A percentile compares a stretch with the other conserved stretches of the same genome.
phyloP scores from a whole-genome alignment of 2,329 filamentous ascomycete genomes.

The Dothistroma septosporum region DNA sequence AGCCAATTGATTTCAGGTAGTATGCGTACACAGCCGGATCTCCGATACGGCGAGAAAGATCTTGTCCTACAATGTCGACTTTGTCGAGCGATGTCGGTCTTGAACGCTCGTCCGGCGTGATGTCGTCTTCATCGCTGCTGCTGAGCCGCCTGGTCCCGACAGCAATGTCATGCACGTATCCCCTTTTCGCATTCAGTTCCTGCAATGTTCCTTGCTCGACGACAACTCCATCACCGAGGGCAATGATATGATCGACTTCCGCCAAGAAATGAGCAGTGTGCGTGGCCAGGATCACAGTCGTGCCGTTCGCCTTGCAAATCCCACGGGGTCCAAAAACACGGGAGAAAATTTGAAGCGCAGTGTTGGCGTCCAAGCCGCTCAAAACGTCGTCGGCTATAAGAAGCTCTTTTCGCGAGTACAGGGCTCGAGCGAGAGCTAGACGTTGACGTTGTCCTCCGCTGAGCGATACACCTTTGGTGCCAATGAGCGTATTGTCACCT shows the following conservation, averaged over 20 bases:
- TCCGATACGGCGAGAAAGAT: slow-evolving; percentile 29
- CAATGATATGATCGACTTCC: slow-evolving; percentile 42
- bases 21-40: slow-evolving; percentile 41
- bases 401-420: slow-evolving; percentile 74
- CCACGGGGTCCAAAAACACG: slow-evolving; percentile 42
- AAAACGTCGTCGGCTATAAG: slow-evolving; percentile 81
- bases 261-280: slow-evolving; percentile 37
- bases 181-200: slow-evolving; percentile 16
- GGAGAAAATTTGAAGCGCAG: slow-evolving; percentile 42
- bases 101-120: background rate
- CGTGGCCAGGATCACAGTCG: slow-evolving; percentile 45
- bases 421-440: slow-evolving; percentile 70
- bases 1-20: slow-evolving; percentile 25
- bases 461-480: slow-evolving; percentile 78
- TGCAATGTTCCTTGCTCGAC: slow-evolving; percentile 37
- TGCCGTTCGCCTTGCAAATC: slow-evolving; percentile 37
- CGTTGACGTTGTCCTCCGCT: slow-evolving; percentile 82
- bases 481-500: slow-evolving; percentile 75
- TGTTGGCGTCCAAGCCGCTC: slow-evolving; percentile 62
- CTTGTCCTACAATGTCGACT: slow-evolving; percentile 13
- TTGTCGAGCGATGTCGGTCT: slow-evolving; percentile 8
- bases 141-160: background rate
- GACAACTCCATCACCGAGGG: slow-evolving; percentile 32
- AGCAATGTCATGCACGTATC: slow-evolving; percentile 13
- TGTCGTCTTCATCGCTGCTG: background rate